These are phyloP conservation scores for Solanum pimpinellifolium DNA, from an alignment of 257 asterid species.

Conservation along the genomic window DNA sequence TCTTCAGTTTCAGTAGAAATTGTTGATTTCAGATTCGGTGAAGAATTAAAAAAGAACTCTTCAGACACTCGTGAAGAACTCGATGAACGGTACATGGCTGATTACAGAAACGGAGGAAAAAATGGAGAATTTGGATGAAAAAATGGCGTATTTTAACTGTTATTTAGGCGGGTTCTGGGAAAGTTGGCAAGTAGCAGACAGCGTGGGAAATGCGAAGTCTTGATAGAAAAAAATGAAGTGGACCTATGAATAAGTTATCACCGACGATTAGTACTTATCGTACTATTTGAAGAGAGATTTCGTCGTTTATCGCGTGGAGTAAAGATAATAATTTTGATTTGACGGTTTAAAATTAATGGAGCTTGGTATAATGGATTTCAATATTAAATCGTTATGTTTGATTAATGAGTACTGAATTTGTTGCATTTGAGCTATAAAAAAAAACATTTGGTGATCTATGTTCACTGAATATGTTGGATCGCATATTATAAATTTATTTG, in stretches of 20 bases:
- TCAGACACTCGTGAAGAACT: conserved; percentile 56
- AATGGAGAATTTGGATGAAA: neutral
- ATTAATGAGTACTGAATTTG: too few relatives aligned
- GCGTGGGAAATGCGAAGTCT: neutral
- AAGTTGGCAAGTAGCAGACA: neutral
- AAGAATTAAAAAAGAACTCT: conserved; percentile 36
- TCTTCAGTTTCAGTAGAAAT: conserved; percentile 2
- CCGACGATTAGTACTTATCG: neutral
- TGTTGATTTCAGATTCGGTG: conserved; percentile 7
- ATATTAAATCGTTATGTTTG: too few relatives aligned
- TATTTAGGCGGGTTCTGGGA: conserved; percentile 1
- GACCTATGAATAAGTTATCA: neutral
- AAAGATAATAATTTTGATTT: too few relatives aligned
- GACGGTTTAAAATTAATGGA: too few relatives aligned
- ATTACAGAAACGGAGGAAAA: neutral
- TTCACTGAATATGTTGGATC: too few relatives aligned
- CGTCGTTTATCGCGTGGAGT: too few relatives aligned
- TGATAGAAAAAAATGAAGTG: neutral
- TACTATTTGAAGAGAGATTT: neutral
- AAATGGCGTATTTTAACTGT: neutral
- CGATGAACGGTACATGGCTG: conserved; percentile 44
- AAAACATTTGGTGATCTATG: too few relatives aligned
- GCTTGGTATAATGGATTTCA: too few relatives aligned
- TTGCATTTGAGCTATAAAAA: too few relatives aligned
- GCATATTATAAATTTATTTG: too few relatives aligned